Conservation (phyloP, 2,329 filamentous ascomycete genomes). For the Alternaria triticimaculans region DNA sequence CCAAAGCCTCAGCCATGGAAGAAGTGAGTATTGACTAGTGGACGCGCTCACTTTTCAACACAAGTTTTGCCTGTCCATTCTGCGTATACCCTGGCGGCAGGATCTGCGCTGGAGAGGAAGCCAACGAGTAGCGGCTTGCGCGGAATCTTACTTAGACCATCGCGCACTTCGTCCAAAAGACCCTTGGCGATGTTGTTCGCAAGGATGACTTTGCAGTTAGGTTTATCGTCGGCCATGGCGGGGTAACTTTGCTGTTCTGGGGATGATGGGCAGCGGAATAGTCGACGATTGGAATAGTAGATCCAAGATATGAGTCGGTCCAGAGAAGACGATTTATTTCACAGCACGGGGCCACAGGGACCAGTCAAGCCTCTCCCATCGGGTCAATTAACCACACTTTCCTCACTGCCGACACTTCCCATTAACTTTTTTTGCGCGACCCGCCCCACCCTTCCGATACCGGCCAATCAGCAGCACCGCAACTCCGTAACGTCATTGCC, state of each 20-base stretch:
- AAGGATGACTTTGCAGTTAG: constrained; percentile 88
- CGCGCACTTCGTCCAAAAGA: constrained; percentile 77
- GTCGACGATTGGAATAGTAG: not conserved
- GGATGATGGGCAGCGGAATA: not conserved
- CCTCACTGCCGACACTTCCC: constrained; percentile 3
- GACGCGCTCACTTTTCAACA: constrained; percentile 80
- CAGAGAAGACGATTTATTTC: not conserved
- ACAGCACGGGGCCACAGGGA: not conserved
- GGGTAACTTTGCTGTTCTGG: constrained; percentile 16
- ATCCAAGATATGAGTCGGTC: not conserved
- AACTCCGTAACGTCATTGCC: constrained; percentile 26
- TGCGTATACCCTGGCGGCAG: constrained; percentile 89
- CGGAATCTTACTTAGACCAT: constrained; percentile 74
- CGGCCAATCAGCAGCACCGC: constrained; percentile 27
- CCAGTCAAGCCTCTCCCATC: not conserved
- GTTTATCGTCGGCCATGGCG: constrained; percentile 48
- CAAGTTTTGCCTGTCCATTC: constrained; percentile 98
- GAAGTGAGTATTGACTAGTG: not conserved
- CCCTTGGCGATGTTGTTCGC: constrained; percentile 85
- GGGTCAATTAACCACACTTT: constrained; percentile 1
- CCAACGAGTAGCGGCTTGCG: constrained; percentile 82
- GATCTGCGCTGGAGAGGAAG: constrained; percentile 90
- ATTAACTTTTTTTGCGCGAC: constrained; percentile 16
- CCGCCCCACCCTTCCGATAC: constrained; percentile 26
- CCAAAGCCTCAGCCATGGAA: not conserved